Conservation (phyloP, 2,329 filamentous ascomycete genomes). For the Trichothecium roseum region DNA sequence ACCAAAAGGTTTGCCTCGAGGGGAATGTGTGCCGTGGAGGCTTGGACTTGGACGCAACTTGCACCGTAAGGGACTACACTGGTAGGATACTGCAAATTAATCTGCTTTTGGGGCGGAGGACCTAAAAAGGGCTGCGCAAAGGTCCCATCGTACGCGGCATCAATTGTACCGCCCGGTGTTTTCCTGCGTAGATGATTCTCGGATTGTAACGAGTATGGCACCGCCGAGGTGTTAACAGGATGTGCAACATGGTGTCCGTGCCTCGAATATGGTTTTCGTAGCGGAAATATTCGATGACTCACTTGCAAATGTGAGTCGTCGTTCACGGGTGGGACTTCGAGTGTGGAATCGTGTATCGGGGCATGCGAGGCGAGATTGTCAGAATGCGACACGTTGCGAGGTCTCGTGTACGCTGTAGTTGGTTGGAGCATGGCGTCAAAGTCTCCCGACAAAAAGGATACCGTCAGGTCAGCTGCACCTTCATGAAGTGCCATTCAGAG, state of each 20-base stretch:
- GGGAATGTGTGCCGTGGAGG: no score
- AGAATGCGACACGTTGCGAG: slow-evolving; percentile 34
- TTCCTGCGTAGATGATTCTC: slow-evolving; percentile 84
- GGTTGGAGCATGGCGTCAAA: no score
- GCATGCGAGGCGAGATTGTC: slow-evolving; percentile 26
- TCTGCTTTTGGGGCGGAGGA: slow-evolving; percentile 71
- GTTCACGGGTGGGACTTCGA: slow-evolving; percentile 10
- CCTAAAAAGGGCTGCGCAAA: slow-evolving; percentile 62
- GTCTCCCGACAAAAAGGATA: slow-evolving; percentile 7
- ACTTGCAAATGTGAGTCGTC: no score
- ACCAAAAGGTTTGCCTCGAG: no score
- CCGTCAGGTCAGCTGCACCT: slow-evolving; percentile 10
- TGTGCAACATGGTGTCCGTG: no score
- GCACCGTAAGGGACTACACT: no score
- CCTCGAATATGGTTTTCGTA: slow-evolving; percentile 11
- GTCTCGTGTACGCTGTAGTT: slow-evolving; percentile 34
- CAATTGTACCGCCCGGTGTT: slow-evolving; percentile 86
- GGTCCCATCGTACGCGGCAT: slow-evolving; percentile 83
- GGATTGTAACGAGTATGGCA: slow-evolving; percentile 18
- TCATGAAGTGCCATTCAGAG: slow-evolving; percentile 33
- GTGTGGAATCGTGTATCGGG: slow-evolving; percentile 6
- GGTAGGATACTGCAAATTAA: slow-evolving; percentile 23
- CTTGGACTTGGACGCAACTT: no score
- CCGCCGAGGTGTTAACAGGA: no score
- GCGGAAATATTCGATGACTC: slow-evolving; percentile 15